phyloP scores from a whole-genome alignment of 371 early-diverging fungal species.

The Funneliformis caledonium region DNA sequence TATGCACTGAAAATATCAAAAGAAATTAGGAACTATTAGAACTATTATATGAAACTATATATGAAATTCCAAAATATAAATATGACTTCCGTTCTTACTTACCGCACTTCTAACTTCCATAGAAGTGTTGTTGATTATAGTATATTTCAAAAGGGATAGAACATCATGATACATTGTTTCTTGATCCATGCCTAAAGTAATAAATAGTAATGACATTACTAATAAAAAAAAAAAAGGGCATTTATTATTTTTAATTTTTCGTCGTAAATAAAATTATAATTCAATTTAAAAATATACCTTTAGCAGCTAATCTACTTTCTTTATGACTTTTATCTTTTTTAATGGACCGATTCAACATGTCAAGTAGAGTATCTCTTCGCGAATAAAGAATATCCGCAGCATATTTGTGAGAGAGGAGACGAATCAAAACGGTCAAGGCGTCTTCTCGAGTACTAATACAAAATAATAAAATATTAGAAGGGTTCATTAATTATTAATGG shows the following conservation, averaged over 20 bases:
- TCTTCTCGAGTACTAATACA: slow-evolving; percentile 54
- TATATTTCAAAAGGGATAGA: slow-evolving; percentile 54
- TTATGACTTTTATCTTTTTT: slow-evolving; percentile 56
- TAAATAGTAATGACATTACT: slow-evolving; percentile 66
- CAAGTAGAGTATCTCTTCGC: slow-evolving; percentile 53
- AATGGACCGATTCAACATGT: slow-evolving; percentile 61
- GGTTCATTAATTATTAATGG: neutral
- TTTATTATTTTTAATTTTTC: neutral
- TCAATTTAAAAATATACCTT: slow-evolving; percentile 47
- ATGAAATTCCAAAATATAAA: neutral
- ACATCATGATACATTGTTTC: slow-evolving; percentile 64
- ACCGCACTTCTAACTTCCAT: slow-evolving; percentile 53
- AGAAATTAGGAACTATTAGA: no score
- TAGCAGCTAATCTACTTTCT: slow-evolving; percentile 67
- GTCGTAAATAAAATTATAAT: neutral
- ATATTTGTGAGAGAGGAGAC: slow-evolving; percentile 54
- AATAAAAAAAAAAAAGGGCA: neutral
- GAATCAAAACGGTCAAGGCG: slow-evolving; percentile 50
- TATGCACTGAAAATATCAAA: slow-evolving; percentile 46
- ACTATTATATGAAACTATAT: no score
- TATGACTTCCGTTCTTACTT: slow-evolving; percentile 33
- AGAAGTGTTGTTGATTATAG: slow-evolving; percentile 53
- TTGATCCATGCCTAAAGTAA: slow-evolving; percentile 69
- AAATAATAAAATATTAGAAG: neutral
- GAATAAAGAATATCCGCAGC: slow-evolving; percentile 53